phyloP scores from a whole-genome alignment of 2,329 filamentous ascomycete species.

The Orbilia quercus region DNA sequence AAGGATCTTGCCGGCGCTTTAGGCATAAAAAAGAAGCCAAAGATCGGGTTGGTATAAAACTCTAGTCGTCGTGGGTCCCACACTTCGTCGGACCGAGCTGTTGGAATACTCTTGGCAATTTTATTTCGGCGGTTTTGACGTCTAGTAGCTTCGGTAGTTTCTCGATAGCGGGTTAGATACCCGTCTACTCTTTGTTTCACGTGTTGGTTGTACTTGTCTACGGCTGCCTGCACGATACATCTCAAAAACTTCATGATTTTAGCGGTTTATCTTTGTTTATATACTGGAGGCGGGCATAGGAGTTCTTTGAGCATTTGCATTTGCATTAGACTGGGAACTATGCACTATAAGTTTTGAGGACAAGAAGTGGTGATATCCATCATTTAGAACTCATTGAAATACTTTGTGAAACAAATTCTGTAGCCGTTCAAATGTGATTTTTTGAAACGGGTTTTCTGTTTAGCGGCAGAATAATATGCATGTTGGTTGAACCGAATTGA shows the following conservation, averaged over 20 bases:
- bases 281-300: background rate
- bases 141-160: background rate
- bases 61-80: constrained; percentile 16
- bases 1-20: constrained; percentile 79
- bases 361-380: too few species aligned
- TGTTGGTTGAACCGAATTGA: too few species aligned
- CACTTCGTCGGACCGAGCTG: background rate
- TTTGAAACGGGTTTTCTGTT: too few species aligned
- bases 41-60: constrained; percentile 66
- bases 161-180: constrained; percentile 8
- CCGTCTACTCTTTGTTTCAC: constrained; percentile 9
- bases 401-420: too few species aligned
- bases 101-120: constrained; percentile 1
- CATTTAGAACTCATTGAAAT: too few species aligned
- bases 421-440: too few species aligned
- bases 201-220: background rate
- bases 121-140: background rate
- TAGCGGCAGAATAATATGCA: too few species aligned
- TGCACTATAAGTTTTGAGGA: background rate
- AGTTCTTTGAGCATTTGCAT: constrained; percentile 2
- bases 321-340: background rate
- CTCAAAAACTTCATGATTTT: constrained; percentile 3
- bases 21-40: constrained; percentile 86
- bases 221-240: background rate
- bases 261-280: background rate